Base-by-base conservation (phyloP, 192 early-diverging fungal species). In the Obelidium mucronatum region DNA sequence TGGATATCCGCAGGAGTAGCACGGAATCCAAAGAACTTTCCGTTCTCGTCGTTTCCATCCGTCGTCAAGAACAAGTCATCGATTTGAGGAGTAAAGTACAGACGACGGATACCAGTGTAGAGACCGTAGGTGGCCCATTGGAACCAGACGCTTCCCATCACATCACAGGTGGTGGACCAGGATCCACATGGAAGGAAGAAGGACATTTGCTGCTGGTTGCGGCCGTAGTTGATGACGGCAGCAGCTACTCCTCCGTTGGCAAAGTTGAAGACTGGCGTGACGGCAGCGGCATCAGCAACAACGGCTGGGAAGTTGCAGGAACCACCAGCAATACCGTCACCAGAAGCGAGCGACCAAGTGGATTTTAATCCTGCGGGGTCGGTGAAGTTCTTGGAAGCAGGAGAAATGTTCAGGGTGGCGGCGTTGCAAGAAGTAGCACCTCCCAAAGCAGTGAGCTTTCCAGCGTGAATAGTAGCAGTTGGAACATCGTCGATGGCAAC, bases 121-220 rank as follows among this genome's bases (percentile, higher is more conserved):
- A 87, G 15, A 22, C 77, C 69, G 11, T 69, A 84, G n/a, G 83
- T 85, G 39, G 79, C 84, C 83, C 83, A 85, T 37, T 75, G 55
- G 34, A 86, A 51, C 83, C 85, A 85, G 28, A 87, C 40, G 58
- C 86, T 80, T 35, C 71, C 40, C 37, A 85, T 40, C 17, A 73
- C 40, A 31, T 81, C 34, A 34, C 52, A 69, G 19, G 83, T 85
- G 31, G 64, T 59, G 19, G 84, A 87, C 83, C 83, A 85, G 22
- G 44, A 73, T 8, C 83, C 79, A 40, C 86, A 85, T 8, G 81
- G 26, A 22, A 85, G 52, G 76, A 78, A 85, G 82, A 85, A 85
- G 37, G 77, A 60, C 59, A 60, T 60, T 31, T 60, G 59, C 26
- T 60, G 59, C 26, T 60, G 59, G 59, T 60, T 83, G 26, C 84